Evolutionary conservation across 2,329 filamentous ascomycete genomes (phyloP).

Genomic region (Diaporthe citrichinensis): DNA sequence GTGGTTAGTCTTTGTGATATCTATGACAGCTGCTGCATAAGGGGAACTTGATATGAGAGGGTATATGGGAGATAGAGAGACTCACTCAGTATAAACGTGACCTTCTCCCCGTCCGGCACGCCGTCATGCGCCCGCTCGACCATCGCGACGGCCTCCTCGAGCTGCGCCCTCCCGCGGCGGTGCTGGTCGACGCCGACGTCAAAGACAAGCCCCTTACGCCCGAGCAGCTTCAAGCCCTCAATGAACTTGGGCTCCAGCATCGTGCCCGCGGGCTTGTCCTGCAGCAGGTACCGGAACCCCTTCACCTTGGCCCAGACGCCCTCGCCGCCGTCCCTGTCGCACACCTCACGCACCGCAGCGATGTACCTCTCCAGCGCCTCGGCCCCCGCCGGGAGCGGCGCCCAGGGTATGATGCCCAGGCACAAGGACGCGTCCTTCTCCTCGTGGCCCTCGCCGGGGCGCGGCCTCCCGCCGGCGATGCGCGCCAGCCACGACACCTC

Average conservation of each 20-base stretch:
- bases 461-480: conserved; percentile 73
- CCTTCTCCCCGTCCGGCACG: conserved; percentile 70
- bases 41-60: neutral
- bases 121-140: conserved; percentile 76
- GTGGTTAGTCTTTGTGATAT: neutral
- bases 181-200: conserved; percentile 89
- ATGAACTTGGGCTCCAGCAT: conserved; percentile 77
- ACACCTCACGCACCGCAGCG: conserved; percentile 66
- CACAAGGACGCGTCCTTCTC: conserved; percentile 67
- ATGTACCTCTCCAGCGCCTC: conserved; percentile 76
- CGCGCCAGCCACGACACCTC: conserved; percentile 80
- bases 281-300: conserved; percentile 87
- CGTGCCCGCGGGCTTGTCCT: conserved; percentile 78
- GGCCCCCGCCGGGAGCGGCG: conserved; percentile 79
- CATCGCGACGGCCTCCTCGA: conserved; percentile 80
- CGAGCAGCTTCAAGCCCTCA: conserved; percentile 75
- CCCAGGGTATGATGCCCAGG: conserved; percentile 85
- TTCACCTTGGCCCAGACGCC: conserved; percentile 76
- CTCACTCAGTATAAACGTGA: conserved; percentile 79
- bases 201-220: conserved; percentile 76
- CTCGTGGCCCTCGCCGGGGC: conserved; percentile 70
- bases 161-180: conserved; percentile 80
- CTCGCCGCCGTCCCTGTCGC: conserved; percentile 64
- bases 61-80: conserved; percentile 41
- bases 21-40: neutral